Evolutionary conservation across 2,329 filamentous ascomycete species (phyloP), one percentile per base, ranked within the genome.

Genomic region (Fonsecaea multimorphosa): DNA sequence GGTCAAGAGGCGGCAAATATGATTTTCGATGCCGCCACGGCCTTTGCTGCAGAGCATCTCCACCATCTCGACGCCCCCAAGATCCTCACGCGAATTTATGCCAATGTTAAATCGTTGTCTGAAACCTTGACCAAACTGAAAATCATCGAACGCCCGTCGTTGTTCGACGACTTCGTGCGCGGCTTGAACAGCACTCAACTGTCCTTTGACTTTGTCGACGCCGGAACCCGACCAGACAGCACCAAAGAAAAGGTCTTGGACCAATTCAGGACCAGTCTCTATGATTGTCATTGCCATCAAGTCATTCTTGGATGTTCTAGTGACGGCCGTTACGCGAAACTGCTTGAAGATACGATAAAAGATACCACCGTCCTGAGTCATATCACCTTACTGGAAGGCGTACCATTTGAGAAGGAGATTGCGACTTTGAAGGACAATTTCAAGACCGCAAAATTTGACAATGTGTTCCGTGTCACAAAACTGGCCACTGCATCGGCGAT

Each of bases 271-370:
- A 74, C 85, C 55, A 81, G 84, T 74, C 76, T 86, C 58, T 79
- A 83, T 74, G 83, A 87, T 70, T 83, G 81, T 68, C 85, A 87
- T 70, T 89, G 86, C 72, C 85, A 84, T 60, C 85, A 87, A 63
- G 82, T 89, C 59, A 78, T 88, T 56, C 78, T 89, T 38, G 87
- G 86, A 8, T 87, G 85, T 74, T 84, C 84, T 14, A 83, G 85
- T 65, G 84, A 86, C 74, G 82, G 82, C 62, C 80, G 83, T 24
- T 88, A 86, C 73, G 81, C 82, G 27, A 78, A 79, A 11, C 76
- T 84, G 38, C 76, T 89, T 11, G 81, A 85, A 72, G 79, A 84
- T 36, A 80, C 81, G 58, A 73, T 79, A 55, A 76, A 77, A 64
- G 81, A 85, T 61, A 70, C 77, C 19, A 75, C 80, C 51, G 77